Percentiles rank a stretch among this genome's conserved stretches.
Conservation (phyloP, 768 basidiomycete genomes). For the Nevesoporus exiguus region DNA sequence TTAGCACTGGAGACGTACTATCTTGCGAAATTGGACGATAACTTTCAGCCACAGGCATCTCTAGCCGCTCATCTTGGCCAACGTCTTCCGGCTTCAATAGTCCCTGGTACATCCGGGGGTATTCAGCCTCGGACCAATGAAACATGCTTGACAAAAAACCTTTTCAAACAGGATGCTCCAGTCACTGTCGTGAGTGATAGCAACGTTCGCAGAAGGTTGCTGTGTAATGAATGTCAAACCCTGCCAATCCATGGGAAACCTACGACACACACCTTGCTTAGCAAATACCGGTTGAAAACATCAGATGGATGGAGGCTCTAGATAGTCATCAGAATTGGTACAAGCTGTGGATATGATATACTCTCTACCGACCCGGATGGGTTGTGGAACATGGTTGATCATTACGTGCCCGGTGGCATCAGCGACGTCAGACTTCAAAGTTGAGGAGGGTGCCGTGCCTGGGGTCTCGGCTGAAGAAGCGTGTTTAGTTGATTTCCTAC, state of each 20-base stretch:
- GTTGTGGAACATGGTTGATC: no score
- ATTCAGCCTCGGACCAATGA: no score
- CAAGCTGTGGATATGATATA: no score
- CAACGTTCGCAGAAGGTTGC: slow-evolving; percentile 12
- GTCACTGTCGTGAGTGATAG: slow-evolving; percentile 14
- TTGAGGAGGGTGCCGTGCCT: no score
- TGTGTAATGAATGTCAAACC: background rate
- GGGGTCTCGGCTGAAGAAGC: no score
- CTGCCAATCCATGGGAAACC: background rate
- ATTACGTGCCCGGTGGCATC: no score
- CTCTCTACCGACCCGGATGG: no score
- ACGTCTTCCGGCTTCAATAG: slow-evolving; percentile 5
- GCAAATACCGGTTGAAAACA: slow-evolving; percentile 10
- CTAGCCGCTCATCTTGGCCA: background rate
- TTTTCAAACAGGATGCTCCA: slow-evolving; percentile 14
- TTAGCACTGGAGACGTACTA: background rate
- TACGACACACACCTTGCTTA: slow-evolving; percentile 1
- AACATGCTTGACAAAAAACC: background rate
- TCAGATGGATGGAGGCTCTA: slow-evolving; percentile 12
- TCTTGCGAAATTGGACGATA: slow-evolving; percentile 1
- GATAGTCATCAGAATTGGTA: background rate
- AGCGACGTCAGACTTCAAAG: no score
- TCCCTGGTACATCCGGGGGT: background rate
- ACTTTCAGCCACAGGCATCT: slow-evolving; percentile 4
- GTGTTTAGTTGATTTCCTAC: no score